Evolutionary conservation across 108 stramenopile species (phyloP).

Genomic region (Epithemia pelagica): DNA sequence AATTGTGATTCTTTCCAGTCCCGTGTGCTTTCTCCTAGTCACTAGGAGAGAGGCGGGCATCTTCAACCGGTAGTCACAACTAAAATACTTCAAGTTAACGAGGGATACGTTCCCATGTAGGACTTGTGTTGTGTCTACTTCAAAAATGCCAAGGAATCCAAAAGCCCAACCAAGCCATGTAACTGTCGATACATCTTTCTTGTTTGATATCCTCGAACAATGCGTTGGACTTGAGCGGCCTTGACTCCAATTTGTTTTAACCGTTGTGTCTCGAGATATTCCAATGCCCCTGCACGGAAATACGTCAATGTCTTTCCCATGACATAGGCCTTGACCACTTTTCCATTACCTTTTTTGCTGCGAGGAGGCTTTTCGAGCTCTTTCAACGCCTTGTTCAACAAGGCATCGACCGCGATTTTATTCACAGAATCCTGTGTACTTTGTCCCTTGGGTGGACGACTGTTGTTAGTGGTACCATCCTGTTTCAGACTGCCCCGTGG

Average conservation of each 20-base stretch:
- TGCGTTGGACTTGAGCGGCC: slow-evolving; percentile 9
- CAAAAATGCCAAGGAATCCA: background rate
- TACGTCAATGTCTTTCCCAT: slow-evolving; percentile 79
- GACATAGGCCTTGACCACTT: slow-evolving; percentile 49
- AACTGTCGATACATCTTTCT: background rate
- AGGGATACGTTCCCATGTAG: too few species aligned
- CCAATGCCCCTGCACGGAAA: slow-evolving; percentile 83
- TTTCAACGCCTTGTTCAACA: slow-evolving; percentile 9
- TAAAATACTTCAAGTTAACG: too few species aligned
- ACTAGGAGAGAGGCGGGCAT: too few species aligned
- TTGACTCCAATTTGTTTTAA: slow-evolving; percentile 36
- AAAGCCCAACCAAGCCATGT: background rate
- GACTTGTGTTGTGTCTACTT: too few species aligned
- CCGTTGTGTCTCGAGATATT: slow-evolving; percentile 64
- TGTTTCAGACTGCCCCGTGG: too few species aligned
- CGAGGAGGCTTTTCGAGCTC: slow-evolving; percentile 4
- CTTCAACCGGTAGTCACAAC: too few species aligned
- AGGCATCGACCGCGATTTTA: background rate
- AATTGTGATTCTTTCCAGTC: too few species aligned
- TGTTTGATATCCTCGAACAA: slow-evolving; percentile 6
- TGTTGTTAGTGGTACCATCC: slow-evolving; percentile 1
- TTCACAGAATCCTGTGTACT: background rate
- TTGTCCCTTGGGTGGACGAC: background rate
- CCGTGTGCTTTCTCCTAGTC: too few species aligned
- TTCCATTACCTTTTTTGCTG: slow-evolving; percentile 3